Percentiles rank a stretch among this genome's conserved stretches.
These are phyloP conservation scores for Saururus chinensis DNA, from an alignment of 164 flowering plant genomes.

Conservation along the genomic window DNA sequence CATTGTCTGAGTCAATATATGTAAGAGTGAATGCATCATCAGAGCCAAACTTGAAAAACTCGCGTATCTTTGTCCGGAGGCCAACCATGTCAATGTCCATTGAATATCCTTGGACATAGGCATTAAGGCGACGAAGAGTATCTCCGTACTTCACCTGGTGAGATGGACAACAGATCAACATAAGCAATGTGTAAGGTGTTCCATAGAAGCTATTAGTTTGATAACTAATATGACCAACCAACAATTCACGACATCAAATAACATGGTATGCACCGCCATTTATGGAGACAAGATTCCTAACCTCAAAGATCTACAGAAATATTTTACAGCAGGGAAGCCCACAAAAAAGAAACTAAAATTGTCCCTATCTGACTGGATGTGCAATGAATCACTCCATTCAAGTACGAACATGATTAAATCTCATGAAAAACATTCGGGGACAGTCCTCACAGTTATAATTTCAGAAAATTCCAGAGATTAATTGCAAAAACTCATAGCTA, in stretches of 20 bases:
- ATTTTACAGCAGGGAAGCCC: too few species aligned
- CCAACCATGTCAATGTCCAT: constrained; percentile 46
- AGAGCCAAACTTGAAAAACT: constrained; percentile 41
- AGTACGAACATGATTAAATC: too few species aligned
- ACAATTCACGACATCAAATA: neutral
- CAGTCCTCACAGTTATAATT: too few species aligned
- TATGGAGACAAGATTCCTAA: neutral
- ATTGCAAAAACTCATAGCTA: too few species aligned
- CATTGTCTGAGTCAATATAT: constrained; percentile 77
- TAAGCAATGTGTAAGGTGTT: neutral
- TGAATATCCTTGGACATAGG: constrained; percentile 17
- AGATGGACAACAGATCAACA: neutral
- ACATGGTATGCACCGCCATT: neutral
- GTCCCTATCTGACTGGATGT: too few species aligned
- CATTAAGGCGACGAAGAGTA: constrained; percentile 70
- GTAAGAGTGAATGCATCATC: constrained; percentile 53
- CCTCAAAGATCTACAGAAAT: neutral
- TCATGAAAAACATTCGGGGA: too few species aligned
- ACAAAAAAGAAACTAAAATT: too few species aligned
- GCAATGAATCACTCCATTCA: too few species aligned
- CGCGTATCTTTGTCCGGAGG: constrained; percentile 40
- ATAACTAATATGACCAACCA: neutral
- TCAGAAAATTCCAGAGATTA: too few species aligned
- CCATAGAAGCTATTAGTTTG: too few species aligned
- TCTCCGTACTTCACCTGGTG: constrained; percentile 69